Conservation (phyloP, 2,329 filamentous ascomycete species). For the Alternaria consortialis region DNA sequence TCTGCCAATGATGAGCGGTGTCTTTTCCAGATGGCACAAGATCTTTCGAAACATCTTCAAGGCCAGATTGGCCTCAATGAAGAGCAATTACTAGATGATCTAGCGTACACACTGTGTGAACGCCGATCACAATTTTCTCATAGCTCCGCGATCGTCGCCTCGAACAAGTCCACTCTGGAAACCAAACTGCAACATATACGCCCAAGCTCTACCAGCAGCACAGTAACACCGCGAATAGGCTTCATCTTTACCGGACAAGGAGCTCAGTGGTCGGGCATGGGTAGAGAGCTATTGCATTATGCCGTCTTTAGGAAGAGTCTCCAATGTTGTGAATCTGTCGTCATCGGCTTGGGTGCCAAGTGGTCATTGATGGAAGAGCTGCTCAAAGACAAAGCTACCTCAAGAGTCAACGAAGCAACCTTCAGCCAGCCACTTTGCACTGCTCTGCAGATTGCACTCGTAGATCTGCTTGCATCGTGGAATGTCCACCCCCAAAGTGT, state of each 20-base stretch:
- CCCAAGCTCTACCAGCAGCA: background rate
- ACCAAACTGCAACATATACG: background rate
- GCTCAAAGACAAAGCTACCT: conserved; percentile 6
- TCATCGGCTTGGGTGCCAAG: conserved; percentile 7
- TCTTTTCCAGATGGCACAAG: conserved; percentile 13
- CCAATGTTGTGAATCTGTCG: conserved; percentile 4
- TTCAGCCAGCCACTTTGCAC: conserved; percentile 33
- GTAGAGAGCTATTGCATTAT: conserved; percentile 45
- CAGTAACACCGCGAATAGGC: conserved; percentile 5
- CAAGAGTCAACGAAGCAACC: conserved; percentile 20
- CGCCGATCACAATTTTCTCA: conserved; percentile 16
- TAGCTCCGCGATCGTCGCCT: conserved; percentile 7
- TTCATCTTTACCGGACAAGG: conserved; percentile 57
- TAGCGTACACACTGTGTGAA: conserved; percentile 34
- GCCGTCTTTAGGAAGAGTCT: conserved; percentile 22
- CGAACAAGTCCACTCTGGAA: conserved; percentile 7
- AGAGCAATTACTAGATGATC: conserved; percentile 14
- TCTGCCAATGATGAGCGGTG: conserved; percentile 24
- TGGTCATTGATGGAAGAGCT: conserved; percentile 28
- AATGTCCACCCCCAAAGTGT: conserved; percentile 25
- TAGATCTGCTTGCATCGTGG: conserved; percentile 27
- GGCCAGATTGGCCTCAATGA: conserved; percentile 12
- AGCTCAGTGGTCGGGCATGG: conserved; percentile 55
- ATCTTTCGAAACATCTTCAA: conserved; percentile 28
- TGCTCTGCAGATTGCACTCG: conserved; percentile 34